A percentile compares a stretch with the other conserved stretches of the same genome.
Conservation (phyloP, 2,329 filamentous ascomycete genomes). For the Aureobasidium melanogenum region DNA sequence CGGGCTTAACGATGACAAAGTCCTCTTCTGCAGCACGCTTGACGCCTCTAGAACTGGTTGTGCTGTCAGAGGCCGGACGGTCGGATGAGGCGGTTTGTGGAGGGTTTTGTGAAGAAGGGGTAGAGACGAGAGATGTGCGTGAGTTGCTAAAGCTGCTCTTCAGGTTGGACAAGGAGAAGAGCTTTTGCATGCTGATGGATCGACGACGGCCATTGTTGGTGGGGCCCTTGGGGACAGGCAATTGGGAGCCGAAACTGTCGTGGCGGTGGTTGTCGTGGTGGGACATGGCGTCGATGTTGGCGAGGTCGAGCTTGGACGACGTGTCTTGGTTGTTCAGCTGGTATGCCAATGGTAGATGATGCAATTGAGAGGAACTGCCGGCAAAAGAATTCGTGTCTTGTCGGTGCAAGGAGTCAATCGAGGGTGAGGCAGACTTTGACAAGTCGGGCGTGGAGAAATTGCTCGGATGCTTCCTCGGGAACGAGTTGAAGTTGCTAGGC, state of each 20-base stretch:
- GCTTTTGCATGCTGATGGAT: slow-evolving; percentile 21
- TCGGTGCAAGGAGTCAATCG: background rate
- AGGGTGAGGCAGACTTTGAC: slow-evolving; percentile 1
- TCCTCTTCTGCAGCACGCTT: slow-evolving; percentile 11
- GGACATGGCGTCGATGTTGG: background rate
- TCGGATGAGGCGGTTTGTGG: slow-evolving; percentile 6
- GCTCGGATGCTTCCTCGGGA: slow-evolving; percentile 7
- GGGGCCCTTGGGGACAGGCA: slow-evolving; percentile 7
- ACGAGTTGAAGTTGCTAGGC: background rate
- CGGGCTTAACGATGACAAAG: slow-evolving; percentile 12
- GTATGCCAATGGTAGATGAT: background rate
- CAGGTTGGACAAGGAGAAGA: slow-evolving; percentile 25
- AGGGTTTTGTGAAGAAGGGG: slow-evolving; percentile 15
- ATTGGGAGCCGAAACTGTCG: slow-evolving; percentile 19
- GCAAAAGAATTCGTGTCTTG: slow-evolving; percentile 5
- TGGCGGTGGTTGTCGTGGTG: slow-evolving; percentile 7
- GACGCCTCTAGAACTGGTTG: slow-evolving; percentile 8
- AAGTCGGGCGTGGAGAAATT: slow-evolving; percentile 10
- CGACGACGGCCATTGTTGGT: slow-evolving; percentile 12
- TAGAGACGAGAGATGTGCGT: slow-evolving; percentile 23
- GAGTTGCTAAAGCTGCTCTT: slow-evolving; percentile 28
- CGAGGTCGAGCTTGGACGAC: slow-evolving; percentile 12
- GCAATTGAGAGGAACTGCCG: slow-evolving; percentile 3
- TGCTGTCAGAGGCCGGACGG: slow-evolving; percentile 3
- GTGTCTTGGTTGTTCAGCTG: background rate